Evolutionary conservation across 371 early-diverging fungal genomes (phyloP).

Genomic region (Mortierella sp.): DNA sequence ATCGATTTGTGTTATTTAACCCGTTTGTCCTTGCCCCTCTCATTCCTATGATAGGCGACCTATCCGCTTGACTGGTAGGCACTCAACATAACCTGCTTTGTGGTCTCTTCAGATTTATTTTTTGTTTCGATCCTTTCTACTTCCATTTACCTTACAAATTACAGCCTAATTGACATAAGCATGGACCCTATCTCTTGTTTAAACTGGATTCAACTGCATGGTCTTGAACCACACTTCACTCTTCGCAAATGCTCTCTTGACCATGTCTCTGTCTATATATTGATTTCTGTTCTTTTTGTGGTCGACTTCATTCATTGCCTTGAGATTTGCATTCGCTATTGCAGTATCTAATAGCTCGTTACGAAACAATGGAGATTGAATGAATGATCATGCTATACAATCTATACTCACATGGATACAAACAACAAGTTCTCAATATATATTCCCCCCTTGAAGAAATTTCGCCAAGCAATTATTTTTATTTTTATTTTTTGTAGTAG

Average conservation of each 20-base stretch:
- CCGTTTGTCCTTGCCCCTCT: not conserved
- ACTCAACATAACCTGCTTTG: not conserved
- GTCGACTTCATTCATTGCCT: too few relatives aligned
- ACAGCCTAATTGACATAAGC: not conserved
- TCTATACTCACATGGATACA: not conserved
- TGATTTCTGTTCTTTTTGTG: too few relatives aligned
- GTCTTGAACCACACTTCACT: too few relatives aligned
- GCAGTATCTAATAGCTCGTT: too few relatives aligned
- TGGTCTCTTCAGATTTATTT: not conserved
- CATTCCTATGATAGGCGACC: conserved; percentile 17
- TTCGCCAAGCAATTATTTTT: conserved; percentile 4
- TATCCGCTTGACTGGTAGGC: conserved; percentile 42
- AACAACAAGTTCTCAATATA: not conserved
- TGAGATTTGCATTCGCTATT: too few relatives aligned
- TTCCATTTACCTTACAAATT: too few relatives aligned
- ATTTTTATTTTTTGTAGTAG: not conserved
- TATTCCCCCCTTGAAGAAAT: conserved; percentile 3
- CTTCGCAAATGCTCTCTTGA: too few relatives aligned
- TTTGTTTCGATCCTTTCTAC: too few relatives aligned
- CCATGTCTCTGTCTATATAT: too few relatives aligned
- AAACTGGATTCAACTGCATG: too few relatives aligned
- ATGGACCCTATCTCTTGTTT: too few relatives aligned
- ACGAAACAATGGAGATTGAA: too few relatives aligned
- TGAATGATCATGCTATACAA: not conserved
- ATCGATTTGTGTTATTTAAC: not conserved